phyloP scores from a whole-genome alignment of 1,139 yeast genomes.

The Taiozyma onychis region DNA sequence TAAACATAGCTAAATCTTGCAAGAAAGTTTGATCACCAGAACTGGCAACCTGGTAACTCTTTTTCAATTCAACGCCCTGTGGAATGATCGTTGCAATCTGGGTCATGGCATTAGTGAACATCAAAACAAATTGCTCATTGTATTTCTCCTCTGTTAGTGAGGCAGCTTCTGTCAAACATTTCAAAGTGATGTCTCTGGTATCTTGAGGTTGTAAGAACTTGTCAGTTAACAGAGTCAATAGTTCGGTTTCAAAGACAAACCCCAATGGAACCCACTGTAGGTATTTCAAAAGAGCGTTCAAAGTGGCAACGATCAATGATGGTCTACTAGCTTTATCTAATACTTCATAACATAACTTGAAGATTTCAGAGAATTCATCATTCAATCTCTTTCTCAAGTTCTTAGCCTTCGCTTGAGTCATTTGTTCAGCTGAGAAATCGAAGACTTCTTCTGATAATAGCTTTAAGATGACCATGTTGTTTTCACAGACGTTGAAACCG shows the following conservation, averaged over 20 bases:
- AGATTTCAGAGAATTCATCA: constrained; percentile 88
- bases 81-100: constrained; percentile 72
- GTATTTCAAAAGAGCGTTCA: constrained; percentile 77
- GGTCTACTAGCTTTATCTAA: constrained; percentile 83
- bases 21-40: constrained; percentile 88
- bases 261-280: constrained; percentile 93
- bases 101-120: constrained; percentile 72
- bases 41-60: constrained; percentile 68
- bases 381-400: constrained; percentile 78
- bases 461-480: constrained; percentile 89
- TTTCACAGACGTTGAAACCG: constrained; percentile 91
- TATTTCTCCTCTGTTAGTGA: constrained; percentile 56
- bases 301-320: constrained; percentile 76
- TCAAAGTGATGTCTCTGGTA: constrained; percentile 78
- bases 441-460: constrained; percentile 92
- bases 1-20: constrained; percentile 91
- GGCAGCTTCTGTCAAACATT: constrained; percentile 89
- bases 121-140: constrained; percentile 61
- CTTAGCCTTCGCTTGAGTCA: constrained; percentile 93
- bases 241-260: constrained; percentile 82
- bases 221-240: constrained; percentile 63
- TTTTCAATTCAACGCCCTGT: constrained; percentile 63
- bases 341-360: constrained; percentile 88
- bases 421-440: constrained; percentile 89
- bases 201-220: constrained; percentile 77